These are phyloP conservation scores for Yarrowia sp. DNA, from an alignment of 805 yeast genomes.

Conservation along the genomic window DNA sequence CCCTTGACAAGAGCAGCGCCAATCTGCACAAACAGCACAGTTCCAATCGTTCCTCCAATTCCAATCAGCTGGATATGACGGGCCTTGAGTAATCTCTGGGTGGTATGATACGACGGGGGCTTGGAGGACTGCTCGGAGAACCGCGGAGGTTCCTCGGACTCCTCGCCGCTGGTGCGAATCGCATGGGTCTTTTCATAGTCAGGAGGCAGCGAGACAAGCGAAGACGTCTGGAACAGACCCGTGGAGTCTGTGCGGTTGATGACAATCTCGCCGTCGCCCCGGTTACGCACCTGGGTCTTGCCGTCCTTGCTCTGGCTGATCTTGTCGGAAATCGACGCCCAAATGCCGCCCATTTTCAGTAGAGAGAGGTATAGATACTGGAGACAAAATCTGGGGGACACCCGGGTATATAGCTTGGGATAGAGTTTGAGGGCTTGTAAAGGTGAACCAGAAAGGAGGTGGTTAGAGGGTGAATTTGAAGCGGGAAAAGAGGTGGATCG, in stretches of 20 bases:
- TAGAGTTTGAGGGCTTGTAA: background rate
- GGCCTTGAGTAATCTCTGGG: constrained; percentile 52
- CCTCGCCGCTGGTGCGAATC: constrained; percentile 21
- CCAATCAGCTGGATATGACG: constrained; percentile 76
- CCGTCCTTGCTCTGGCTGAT: constrained; percentile 15
- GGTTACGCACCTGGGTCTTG: constrained; percentile 27
- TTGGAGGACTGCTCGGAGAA: constrained; percentile 20
- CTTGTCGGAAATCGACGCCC: constrained; percentile 19
- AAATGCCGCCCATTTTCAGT: constrained; percentile 26
- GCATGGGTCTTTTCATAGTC: constrained; percentile 32
- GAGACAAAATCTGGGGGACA: constrained; percentile 1
- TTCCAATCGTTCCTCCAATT: constrained; percentile 84
- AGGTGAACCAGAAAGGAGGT: too few species aligned
- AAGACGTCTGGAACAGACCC: constrained; percentile 17
- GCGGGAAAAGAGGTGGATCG: too few species aligned
- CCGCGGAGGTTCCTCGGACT: constrained; percentile 16
- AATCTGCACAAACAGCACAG: constrained; percentile 79
- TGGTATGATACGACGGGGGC: constrained; percentile 35
- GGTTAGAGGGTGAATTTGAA: background rate
- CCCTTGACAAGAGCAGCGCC: constrained; percentile 70
- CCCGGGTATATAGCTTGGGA: background rate
- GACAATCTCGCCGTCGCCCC: constrained; percentile 38
- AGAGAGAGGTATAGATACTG: background rate
- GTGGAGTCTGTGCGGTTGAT: constrained; percentile 1
- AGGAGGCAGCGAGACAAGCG: constrained; percentile 25